These are phyloP conservation scores for Venustampulla echinocandica DNA, from an alignment of 495 filamentous ascomycete species.

Conservation along the genomic window DNA sequence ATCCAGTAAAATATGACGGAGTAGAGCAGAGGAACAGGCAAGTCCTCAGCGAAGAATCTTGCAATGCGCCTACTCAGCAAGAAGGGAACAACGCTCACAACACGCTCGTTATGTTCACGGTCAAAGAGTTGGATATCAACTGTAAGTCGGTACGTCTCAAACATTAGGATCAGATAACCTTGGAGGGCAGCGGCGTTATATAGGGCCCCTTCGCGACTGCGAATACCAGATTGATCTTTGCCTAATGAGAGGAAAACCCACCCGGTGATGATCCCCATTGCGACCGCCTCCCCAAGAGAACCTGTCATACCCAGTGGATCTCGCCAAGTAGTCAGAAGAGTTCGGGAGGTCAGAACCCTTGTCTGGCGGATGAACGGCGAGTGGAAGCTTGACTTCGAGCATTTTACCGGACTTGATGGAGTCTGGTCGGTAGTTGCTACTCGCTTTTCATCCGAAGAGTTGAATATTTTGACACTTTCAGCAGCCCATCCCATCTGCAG, in stretches of 20 bases:
- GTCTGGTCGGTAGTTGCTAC: background rate
- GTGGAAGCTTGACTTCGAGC: conserved; percentile 2
- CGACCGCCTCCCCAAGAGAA: conserved; percentile 52
- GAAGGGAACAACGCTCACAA: conserved; percentile 57
- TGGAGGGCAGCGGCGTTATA: conserved; percentile 60
- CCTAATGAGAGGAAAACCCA: conserved; percentile 60
- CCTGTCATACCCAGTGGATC: conserved; percentile 66
- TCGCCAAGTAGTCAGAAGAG: conserved; percentile 55
- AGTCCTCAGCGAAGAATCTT: conserved; percentile 55
- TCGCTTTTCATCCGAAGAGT: conserved; percentile 2
- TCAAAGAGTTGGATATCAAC: conserved; percentile 67
- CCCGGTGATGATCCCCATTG: conserved; percentile 58
- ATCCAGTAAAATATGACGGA: conserved; percentile 66
- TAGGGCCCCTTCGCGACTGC: conserved; percentile 57
- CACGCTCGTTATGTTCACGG: conserved; percentile 60
- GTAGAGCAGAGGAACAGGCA: conserved; percentile 60
- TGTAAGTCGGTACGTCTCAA: conserved; percentile 62
- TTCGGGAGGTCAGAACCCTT: conserved; percentile 53
- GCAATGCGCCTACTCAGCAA: conserved; percentile 57
- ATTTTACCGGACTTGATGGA: background rate
- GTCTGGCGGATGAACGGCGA: conserved; percentile 51
- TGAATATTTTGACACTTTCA: conserved; percentile 24
- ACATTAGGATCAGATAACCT: conserved; percentile 64
- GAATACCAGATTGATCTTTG: conserved; percentile 52
- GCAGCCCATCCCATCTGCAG: conserved; percentile 47